phyloP scores from a whole-genome alignment of 2,329 filamentous ascomycete species.

The Zymoseptoria ardabiliae region DNA sequence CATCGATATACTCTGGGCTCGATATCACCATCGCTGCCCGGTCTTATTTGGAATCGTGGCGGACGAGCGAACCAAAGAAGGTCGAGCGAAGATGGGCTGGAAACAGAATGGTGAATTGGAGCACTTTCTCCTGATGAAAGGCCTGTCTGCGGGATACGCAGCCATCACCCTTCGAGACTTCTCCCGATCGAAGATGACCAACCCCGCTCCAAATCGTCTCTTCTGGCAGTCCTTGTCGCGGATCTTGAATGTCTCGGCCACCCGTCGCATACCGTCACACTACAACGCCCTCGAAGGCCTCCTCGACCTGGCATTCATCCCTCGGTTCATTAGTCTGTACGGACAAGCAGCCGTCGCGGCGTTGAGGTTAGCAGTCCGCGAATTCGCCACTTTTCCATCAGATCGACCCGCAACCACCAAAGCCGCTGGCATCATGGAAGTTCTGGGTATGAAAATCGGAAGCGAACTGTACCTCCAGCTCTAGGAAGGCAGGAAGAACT shows the following conservation, averaged over 20 bases:
- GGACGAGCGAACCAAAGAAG: slow-evolving; percentile 62
- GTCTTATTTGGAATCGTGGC: slow-evolving; percentile 79
- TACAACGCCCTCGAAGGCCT: slow-evolving; percentile 46
- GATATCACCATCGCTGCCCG: slow-evolving; percentile 73
- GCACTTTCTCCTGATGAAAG: slow-evolving; percentile 76
- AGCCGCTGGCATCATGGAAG: neutral
- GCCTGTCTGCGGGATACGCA: slow-evolving; percentile 75
- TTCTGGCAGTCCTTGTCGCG: slow-evolving; percentile 76
- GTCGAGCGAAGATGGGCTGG: slow-evolving; percentile 67
- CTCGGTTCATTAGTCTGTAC: slow-evolving; percentile 73
- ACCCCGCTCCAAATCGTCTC: slow-evolving; percentile 68
- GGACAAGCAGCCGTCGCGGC: slow-evolving; percentile 68
- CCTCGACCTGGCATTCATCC: slow-evolving; percentile 54
- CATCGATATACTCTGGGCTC: slow-evolving; percentile 79
- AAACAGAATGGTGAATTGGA: slow-evolving; percentile 40
- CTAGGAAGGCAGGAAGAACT: neutral
- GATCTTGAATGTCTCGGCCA: slow-evolving; percentile 66
- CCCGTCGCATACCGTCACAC: slow-evolving; percentile 42
- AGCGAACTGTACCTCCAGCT: neutral
- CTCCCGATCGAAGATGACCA: slow-evolving; percentile 56
- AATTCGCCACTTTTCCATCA: slow-evolving; percentile 8
- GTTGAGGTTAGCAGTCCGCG: slow-evolving; percentile 39
- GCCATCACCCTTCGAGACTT: slow-evolving; percentile 79
- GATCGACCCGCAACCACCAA: neutral
- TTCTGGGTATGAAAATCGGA: neutral